Conservation (phyloP, 805 yeast species). For the Cyberlindnera galapagoensis region DNA sequence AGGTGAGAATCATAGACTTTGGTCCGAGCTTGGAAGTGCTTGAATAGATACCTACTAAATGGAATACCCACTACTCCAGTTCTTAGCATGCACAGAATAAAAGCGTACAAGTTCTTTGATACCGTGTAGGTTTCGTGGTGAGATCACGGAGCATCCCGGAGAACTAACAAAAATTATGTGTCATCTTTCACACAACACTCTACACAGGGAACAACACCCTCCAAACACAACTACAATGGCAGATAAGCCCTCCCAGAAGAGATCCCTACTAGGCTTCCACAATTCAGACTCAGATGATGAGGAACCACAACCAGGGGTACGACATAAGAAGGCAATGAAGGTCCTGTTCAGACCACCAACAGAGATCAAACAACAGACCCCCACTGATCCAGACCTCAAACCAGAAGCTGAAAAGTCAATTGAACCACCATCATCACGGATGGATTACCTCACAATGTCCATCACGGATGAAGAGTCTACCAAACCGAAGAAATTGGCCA, state of each 20-base stretch:
- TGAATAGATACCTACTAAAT: too few species aligned
- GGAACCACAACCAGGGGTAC: conserved; percentile 1
- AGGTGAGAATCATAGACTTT: conserved; percentile 74
- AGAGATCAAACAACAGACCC: too few species aligned
- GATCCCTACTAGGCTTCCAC: conserved; percentile 18
- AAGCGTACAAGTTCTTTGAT: too few species aligned
- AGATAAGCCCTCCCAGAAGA: conserved; percentile 4
- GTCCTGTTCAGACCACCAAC: conserved; percentile 5
- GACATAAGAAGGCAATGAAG: conserved; percentile 11
- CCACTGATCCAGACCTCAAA: too few species aligned
- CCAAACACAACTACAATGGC: conserved; percentile 6
- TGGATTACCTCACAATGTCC: conserved; percentile 26
- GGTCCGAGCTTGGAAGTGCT: too few species aligned
- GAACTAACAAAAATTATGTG: too few species aligned
- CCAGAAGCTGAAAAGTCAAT: neutral
- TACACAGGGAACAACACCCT: too few species aligned
- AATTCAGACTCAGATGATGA: conserved; percentile 9
- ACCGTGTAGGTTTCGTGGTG: too few species aligned
- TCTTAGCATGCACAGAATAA: too few species aligned
- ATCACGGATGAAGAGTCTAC: conserved; percentile 13
- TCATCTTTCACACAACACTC: too few species aligned
- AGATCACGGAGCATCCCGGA: too few species aligned
- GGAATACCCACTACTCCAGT: too few species aligned
- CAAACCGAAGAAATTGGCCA: neutral
- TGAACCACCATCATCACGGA: conserved; percentile 5